Conservation (phyloP, 805 yeast species). For the Teunomyces gatunensis region DNA sequence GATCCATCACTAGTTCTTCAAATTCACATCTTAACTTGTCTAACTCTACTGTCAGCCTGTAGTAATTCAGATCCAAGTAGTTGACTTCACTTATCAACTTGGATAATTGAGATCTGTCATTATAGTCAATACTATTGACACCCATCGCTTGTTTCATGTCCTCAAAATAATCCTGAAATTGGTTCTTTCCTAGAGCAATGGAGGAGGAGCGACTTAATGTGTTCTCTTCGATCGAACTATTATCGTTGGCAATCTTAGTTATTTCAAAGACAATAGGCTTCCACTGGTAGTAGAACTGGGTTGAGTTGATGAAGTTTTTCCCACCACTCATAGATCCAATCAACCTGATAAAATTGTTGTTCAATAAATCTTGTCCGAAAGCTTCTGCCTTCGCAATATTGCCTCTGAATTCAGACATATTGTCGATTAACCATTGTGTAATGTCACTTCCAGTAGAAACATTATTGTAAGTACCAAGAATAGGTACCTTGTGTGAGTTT, state of each 20-base stretch:
- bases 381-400: constrained; percentile 60
- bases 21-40: constrained; percentile 69
- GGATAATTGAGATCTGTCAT: constrained; percentile 51
- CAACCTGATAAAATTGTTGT: constrained; percentile 57
- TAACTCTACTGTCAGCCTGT: constrained; percentile 51
- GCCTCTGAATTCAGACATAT: constrained; percentile 40
- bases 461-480: constrained; percentile 65
- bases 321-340: constrained; percentile 57
- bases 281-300: constrained; percentile 80
- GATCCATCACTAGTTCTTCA: constrained; percentile 72
- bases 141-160: constrained; percentile 47
- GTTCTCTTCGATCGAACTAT: constrained; percentile 2
- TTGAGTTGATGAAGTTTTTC: constrained; percentile 65
- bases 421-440: constrained; percentile 55
- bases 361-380: constrained; percentile 70
- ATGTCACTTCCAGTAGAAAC: constrained; percentile 62
- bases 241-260: constrained; percentile 20
- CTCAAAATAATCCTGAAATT: constrained; percentile 30
- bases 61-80: constrained; percentile 48
- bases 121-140: constrained; percentile 37
- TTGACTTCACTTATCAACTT: constrained; percentile 57
- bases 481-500: constrained; percentile 56
- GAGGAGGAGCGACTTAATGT: constrained; percentile 8
- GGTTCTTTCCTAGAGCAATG: constrained; percentile 4
- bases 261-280: constrained; percentile 61